phyloP scores from a whole-genome alignment of 306 rosid species.

The Acmispon strigosus region DNA sequence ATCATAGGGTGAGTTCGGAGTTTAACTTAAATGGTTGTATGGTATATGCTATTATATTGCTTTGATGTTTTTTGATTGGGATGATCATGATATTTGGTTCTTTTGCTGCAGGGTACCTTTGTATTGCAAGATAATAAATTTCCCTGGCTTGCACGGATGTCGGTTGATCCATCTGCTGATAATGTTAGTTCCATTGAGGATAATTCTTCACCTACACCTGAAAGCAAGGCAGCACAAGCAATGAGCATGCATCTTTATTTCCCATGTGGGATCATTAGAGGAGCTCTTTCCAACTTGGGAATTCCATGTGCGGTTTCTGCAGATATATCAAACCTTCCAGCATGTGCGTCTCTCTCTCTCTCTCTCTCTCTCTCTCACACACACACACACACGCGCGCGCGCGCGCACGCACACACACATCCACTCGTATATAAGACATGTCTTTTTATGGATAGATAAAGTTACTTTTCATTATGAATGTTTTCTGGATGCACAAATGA shows the following conservation, averaged over 20 bases:
- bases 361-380: not conserved
- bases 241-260: constrained; percentile 93
- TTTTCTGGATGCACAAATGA: constrained; percentile 4
- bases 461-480: constrained; percentile 9
- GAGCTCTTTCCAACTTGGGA: constrained; percentile 96
- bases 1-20: constrained; percentile 61
- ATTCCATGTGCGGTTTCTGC: constrained; percentile 96
- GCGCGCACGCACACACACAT: not conserved
- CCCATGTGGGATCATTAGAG: constrained; percentile 94
- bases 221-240: constrained; percentile 57
- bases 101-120: constrained; percentile 70
- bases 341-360: constrained; percentile 50
- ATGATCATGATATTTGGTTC: not conserved
- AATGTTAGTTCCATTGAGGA: constrained; percentile 48
- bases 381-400: not conserved
- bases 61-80: not conserved
- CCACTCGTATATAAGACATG: not conserved
- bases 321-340: constrained; percentile 81
- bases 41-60: not conserved
- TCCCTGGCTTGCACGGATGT: constrained; percentile 83
- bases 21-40: not conserved
- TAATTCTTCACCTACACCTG: constrained; percentile 39
- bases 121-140: constrained; percentile 92
- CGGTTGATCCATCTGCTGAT: constrained; percentile 56
- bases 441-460: not conserved